Evolutionary conservation across 192 early-diverging fungal genomes (phyloP).

Genomic region (Backusella mclennaniae): DNA sequence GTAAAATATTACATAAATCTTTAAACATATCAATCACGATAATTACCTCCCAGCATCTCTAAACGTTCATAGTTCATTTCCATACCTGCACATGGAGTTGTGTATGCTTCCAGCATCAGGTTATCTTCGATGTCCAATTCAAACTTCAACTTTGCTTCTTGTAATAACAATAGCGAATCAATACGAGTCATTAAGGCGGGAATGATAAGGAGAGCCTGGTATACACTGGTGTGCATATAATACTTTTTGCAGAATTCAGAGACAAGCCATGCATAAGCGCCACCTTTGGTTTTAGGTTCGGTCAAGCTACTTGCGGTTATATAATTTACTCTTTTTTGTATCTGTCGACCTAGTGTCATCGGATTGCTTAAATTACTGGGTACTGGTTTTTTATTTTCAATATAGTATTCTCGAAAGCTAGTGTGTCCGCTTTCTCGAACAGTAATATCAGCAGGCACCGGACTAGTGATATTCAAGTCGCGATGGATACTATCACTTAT

Average conservation of each 20-base stretch:
- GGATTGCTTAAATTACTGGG: background rate
- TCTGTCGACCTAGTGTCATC: background rate
- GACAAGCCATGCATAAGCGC: constrained; percentile 18
- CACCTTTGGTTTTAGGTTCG: background rate
- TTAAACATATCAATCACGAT: background rate
- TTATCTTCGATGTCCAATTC: constrained; percentile 39
- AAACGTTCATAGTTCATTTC: constrained; percentile 82
- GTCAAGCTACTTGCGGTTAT: background rate
- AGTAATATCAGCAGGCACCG: constrained; percentile 11
- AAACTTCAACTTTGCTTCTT: constrained; percentile 41
- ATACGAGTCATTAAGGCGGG: constrained; percentile 60
- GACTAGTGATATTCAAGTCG: constrained; percentile 23
- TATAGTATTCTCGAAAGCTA: constrained; percentile 44
- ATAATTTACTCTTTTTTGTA: background rate
- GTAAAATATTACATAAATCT: background rate
- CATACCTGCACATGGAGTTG: constrained; percentile 63
- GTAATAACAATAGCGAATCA: constrained; percentile 51
- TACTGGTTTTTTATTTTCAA: background rate
- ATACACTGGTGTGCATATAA: constrained; percentile 37
- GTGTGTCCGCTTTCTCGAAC: constrained; percentile 29
- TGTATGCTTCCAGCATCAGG: constrained; percentile 65
- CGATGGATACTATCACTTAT: constrained; percentile 30
- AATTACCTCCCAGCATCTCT: constrained; percentile 73
- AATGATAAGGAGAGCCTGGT: constrained; percentile 44
- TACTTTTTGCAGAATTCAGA: constrained; percentile 41